Base-by-base conservation (phyloP, 2,329 filamentous ascomycete genomes). In the Arthrocladium fulminans region DNA sequence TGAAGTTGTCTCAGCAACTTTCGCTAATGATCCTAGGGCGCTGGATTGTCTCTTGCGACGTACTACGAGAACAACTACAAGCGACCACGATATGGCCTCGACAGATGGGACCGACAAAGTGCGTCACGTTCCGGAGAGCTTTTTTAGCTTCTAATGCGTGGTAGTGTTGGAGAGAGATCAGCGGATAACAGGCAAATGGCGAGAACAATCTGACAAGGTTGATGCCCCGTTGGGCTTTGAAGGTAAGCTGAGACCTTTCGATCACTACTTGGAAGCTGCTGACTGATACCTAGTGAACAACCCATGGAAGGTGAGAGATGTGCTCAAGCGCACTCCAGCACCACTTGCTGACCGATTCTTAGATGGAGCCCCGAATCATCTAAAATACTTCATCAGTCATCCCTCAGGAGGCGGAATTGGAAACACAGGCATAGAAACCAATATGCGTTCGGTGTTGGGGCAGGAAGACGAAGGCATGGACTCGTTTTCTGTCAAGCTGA, bases 21-120 rank as follows among this genome's bases (percentile, higher is more conserved):
- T 35, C n/a, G 32, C 32, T 35, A 35, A 35, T 68, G 47, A 55
- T n/a, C 30, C 23, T 35, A 58, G 56, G 79, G 78, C 51, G 74
- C 68, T 49, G 77, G 75, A 49, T 67, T 83, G 53, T 72, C 73
- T 51, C 72, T 73, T 57, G 67, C 80, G 60, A 75, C 73, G 67
- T 70, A 75, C 62, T 75, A 76, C 65, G 71, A 77, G 61, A 83
- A 82, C 61, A 79, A 79, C 54, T 75, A 76, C 59, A 83, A 83
- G 72, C 71, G 72, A 61, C 66, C 68, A 41, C 71, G 80, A 61
- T 76, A 77, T 63, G 77, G 75, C 54, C 65, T 76, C 54, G 80
- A 83, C 64, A 68, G 71, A 57, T 83, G 80, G 80, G 80, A 83
- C 61, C 79, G 80, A 81, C 63, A 78, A 71, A 67, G 79, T 82